Evolutionary conservation across 176 grass and related monocot species (phyloP), one percentile per base, ranked within the genome.

Genomic region (Rhynchospora tenuis): DNA sequence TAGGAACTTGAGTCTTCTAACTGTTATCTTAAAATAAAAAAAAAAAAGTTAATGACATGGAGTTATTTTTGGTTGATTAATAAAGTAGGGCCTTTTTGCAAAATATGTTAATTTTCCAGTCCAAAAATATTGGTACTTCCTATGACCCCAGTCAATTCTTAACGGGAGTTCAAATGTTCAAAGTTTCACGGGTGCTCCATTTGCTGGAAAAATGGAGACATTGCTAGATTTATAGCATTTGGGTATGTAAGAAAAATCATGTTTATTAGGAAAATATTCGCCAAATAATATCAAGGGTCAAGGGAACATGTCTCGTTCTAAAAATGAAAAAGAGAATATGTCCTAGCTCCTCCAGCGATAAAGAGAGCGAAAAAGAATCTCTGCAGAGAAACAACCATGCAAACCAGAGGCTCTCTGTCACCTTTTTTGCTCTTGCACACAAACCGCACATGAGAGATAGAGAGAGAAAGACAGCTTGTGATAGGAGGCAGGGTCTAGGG

Each of bases 261-360:
- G 69, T 50, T 73, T 50, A 33, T 31, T 66, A 72, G 27, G 69
- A 69, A 70, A 75, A 26, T 27, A 75, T 75, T 74, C 3, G n/a
- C 12, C 47, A 27, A 75, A 75, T 54, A 51, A 52, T 17, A 75
- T 22, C 72, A 75, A 9, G 13, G 47, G 72, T 75, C 46, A 75
- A 52, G 46, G 71, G 44, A 51, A 74, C 70, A 74, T 74, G 71
- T 52, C 71, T 74, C 9, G 44, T 51, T 74, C 71, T 51, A 51
- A 51, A 74, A 51, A 74, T 26, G 71, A 74, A 52, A 74, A 74
- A 52, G 71, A 74, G 71, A 74, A 68, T 68, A 68, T 68, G 31
- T 68, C 14, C 15, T 19, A 19, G 6, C 28, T 38, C 64, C 31
- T n/a, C 59, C 59, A 61, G 59, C 19, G 22, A n/a, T 31, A 15